Evolutionary conservation across 1,284 basidiomycete species (phyloP).

Genomic region (Pascua guehoae): DNA sequence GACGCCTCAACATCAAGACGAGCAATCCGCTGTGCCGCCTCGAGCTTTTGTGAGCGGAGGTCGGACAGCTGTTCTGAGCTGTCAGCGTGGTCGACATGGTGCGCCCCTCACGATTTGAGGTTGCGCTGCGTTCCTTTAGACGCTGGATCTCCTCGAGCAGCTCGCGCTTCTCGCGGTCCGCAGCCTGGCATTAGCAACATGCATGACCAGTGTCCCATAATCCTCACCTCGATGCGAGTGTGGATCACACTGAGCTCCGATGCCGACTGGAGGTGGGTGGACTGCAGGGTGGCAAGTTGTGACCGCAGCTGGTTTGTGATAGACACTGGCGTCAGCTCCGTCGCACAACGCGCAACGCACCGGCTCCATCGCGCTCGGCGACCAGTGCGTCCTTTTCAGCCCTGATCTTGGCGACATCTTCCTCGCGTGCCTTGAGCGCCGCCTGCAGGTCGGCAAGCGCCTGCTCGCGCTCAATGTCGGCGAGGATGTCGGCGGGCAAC

Average conservation of each 20-base stretch:
- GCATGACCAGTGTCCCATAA: not conserved
- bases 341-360: slow-evolving; percentile 18
- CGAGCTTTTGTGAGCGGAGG: slow-evolving; percentile 35
- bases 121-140: slow-evolving; percentile 30
- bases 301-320: slow-evolving; percentile 36
- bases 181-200: slow-evolving; percentile 22
- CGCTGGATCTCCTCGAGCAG: slow-evolving; percentile 40
- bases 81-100: slow-evolving; percentile 1
- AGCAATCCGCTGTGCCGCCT: slow-evolving; percentile 62
- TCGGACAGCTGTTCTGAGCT: slow-evolving; percentile 41
- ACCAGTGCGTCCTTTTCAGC: slow-evolving; percentile 28
- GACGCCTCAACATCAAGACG: slow-evolving; percentile 78
- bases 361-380: slow-evolving; percentile 32
- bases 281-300: slow-evolving; percentile 39
- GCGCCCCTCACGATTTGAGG: slow-evolving; percentile 30
- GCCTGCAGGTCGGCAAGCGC: slow-evolving; percentile 39
- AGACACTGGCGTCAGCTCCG: slow-evolving; percentile 23
- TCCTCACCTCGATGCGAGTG: slow-evolving; percentile 34
- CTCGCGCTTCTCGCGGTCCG: slow-evolving; percentile 44
- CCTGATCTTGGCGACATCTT: slow-evolving; percentile 30
- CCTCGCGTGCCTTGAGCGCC: slow-evolving; percentile 30
- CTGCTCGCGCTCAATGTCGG: slow-evolving; percentile 47
- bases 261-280: slow-evolving; percentile 26
- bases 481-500: slow-evolving; percentile 28
- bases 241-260: slow-evolving; percentile 37